Percentiles rank a stretch among this genome's conserved stretches.
phyloP scores from a whole-genome alignment of 177 flowering plant genomes.

The Vitis hybrid region DNA sequence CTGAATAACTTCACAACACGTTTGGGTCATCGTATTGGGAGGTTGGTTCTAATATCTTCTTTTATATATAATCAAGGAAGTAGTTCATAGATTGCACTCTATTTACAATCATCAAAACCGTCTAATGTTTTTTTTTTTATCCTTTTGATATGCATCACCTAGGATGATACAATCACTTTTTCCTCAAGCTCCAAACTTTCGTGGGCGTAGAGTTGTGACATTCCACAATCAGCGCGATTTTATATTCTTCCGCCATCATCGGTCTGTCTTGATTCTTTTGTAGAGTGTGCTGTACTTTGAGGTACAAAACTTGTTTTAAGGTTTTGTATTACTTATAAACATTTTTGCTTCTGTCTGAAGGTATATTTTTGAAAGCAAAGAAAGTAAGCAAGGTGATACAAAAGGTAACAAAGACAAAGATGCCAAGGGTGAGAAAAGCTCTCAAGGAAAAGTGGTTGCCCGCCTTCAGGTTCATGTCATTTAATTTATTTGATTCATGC shows the following conservation, averaged over 20 bases:
- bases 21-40: conserved; percentile 85
- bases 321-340: conserved; percentile 3
- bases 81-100: not conserved
- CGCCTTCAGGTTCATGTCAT: conserved; percentile 77
- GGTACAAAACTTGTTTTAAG: not conserved
- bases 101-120: not conserved
- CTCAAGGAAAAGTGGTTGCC: conserved; percentile 49
- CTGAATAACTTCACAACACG: conserved; percentile 85
- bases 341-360: conserved; percentile 26
- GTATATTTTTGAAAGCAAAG: conserved; percentile 80
- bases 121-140: not conserved
- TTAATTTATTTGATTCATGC: not conserved
- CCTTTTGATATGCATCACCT: conserved; percentile 11
- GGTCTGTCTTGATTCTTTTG: conserved; percentile 34
- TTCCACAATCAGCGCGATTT: conserved; percentile 95
- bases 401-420: conserved; percentile 42
- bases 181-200: conserved; percentile 82
- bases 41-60: conserved; percentile 38
- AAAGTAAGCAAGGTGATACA: conserved; percentile 42
- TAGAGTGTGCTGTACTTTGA: not conserved
- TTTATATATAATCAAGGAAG: not conserved
- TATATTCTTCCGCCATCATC: conserved; percentile 90
- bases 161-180: conserved; percentile 85
- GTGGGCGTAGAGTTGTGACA: conserved; percentile 87
- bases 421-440: conserved; percentile 27